Evolutionary conservation across 768 basidiomycete species (phyloP).

Genomic region (Agrocybe pediades): DNA sequence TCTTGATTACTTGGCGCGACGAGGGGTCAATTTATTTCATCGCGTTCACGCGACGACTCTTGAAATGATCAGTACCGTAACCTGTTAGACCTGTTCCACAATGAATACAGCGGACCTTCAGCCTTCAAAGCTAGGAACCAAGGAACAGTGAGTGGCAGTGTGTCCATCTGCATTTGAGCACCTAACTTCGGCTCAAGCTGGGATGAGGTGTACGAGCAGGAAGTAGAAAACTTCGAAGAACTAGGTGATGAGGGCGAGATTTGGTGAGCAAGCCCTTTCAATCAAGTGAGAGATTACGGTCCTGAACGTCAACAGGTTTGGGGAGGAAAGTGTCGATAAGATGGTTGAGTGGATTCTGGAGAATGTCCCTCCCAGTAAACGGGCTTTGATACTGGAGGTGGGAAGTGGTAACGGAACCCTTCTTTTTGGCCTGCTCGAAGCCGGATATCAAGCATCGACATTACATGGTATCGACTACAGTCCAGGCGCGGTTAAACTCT

Average conservation of each 20-base stretch:
- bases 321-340: constrained; percentile 70
- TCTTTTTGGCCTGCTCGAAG: constrained; percentile 69
- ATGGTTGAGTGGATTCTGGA: constrained; percentile 76
- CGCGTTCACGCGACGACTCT: background rate
- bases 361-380: constrained; percentile 48
- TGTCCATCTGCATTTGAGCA: background rate
- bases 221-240: constrained; percentile 73
- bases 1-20: background rate
- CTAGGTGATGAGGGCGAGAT: constrained; percentile 85
- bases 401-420: constrained; percentile 82
- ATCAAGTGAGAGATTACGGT: background rate
- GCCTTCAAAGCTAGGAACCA: constrained; percentile 79
- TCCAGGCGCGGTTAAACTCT: constrained; percentile 64
- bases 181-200: constrained; percentile 48
- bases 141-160: constrained; percentile 61
- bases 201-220: constrained; percentile 74
- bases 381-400: constrained; percentile 68
- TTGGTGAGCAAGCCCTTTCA: constrained; percentile 50
- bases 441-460: constrained; percentile 54
- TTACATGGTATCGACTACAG: constrained; percentile 81
- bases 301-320: constrained; percentile 55
- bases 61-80: constrained; percentile 18
- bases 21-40: background rate
- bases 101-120: constrained; percentile 48
- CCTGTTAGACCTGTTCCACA: constrained; percentile 1